Conservation (phyloP, 2,329 filamentous ascomycete genomes). For the Eutypa lata region DNA sequence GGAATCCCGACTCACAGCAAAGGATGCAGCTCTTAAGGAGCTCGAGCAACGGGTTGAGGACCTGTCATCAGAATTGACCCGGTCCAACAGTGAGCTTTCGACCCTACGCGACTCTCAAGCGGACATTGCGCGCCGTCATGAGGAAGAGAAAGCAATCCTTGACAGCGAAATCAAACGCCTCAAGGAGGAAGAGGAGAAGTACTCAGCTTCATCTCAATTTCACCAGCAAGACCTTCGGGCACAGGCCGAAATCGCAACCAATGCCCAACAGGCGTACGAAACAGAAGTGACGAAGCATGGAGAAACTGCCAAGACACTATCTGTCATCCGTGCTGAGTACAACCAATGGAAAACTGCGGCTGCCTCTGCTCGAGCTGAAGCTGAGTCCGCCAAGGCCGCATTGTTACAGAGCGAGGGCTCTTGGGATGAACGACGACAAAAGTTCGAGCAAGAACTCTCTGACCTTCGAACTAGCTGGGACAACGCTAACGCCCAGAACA, state of each 20-base stretch:
- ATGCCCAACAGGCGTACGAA: constrained; percentile 94
- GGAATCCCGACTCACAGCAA: constrained; percentile 70
- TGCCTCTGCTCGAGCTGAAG: constrained; percentile 72
- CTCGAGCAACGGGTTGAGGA: constrained; percentile 82
- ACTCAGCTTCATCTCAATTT: constrained; percentile 74
- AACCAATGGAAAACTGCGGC: constrained; percentile 80
- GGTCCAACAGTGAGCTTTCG: constrained; percentile 79
- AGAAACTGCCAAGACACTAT: constrained; percentile 84
- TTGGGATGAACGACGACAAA: constrained; percentile 78
- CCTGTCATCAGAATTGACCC: constrained; percentile 75
- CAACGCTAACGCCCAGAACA: constrained; percentile 85
- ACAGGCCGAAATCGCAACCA: constrained; percentile 88
- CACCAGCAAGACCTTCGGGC: constrained; percentile 90
- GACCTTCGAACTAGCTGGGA: constrained; percentile 78
- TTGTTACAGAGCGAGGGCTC: constrained; percentile 79
- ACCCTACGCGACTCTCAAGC: constrained; percentile 76
- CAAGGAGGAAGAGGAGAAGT: constrained; percentile 79
- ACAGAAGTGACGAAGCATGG: constrained; percentile 92
- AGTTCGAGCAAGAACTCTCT: constrained; percentile 77
- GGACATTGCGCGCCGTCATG: constrained; percentile 66
- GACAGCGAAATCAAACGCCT: constrained; percentile 77
- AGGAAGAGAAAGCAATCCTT: constrained; percentile 77
- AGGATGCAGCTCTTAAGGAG: constrained; percentile 76
- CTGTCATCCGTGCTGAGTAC: constrained; percentile 73
- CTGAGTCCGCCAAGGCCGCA: constrained; percentile 78